Conservation (phyloP, 225 moss, liverwort and hornwort genomes). For the Bryoerythrophyllum caledonicum region DNA sequence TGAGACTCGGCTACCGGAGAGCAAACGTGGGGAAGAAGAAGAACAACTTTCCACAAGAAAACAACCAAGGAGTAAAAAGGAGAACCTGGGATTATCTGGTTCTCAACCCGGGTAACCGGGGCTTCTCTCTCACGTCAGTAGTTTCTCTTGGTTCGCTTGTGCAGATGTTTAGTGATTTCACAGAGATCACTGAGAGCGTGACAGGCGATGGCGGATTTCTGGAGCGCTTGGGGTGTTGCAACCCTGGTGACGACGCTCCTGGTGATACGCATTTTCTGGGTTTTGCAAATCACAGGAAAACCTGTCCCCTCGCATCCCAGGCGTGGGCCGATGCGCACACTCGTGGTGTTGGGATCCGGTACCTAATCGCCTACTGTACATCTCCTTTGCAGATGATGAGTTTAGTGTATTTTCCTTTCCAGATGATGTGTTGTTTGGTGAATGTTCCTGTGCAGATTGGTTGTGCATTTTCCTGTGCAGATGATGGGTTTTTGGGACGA, state of each 20-base stretch:
- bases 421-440: not conserved
- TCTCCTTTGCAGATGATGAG: too few species aligned
- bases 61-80: too few species aligned
- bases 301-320: conserved; percentile 22
- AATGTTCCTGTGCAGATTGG: too few species aligned
- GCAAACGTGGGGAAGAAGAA: conserved; percentile 12
- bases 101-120: conserved; percentile 13
- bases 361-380: too few species aligned
- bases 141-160: not conserved
- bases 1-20: not conserved
- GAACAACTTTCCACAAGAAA: not conserved
- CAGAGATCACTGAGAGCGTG: not conserved
- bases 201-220: conserved; percentile 22
- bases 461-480: too few species aligned
- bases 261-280: conserved; percentile 39
- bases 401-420: not conserved
- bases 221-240: conserved; percentile 23
- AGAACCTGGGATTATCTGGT: not conserved
- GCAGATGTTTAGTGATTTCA: not conserved
- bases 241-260: conserved; percentile 29
- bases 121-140: not conserved
- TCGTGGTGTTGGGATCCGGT: conserved; percentile 72
- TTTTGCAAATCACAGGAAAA: conserved; percentile 41
- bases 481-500: too few species aligned
- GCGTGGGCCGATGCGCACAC: conserved; percentile 46